Evolutionary conservation across 495 filamentous ascomycete genomes (phyloP), one percentile per base, ranked within the genome.

Genomic region (Paragyromitra xinjiangensis): DNA sequence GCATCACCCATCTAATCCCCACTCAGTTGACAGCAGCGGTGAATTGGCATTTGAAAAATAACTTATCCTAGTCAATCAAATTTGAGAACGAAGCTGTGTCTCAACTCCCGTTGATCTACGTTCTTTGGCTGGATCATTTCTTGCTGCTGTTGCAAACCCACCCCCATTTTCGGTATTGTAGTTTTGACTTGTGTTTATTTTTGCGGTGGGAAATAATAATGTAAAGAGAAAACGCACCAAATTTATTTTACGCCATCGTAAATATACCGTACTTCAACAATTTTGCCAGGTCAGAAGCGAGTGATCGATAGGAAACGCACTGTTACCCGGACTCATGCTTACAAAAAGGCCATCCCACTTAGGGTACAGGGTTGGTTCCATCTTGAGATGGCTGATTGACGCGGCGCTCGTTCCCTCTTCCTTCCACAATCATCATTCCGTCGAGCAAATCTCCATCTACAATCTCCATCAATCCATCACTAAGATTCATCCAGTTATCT

Each of bases 381-480:
- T 55, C 44, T 72, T 66, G 58, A 55, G 44, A 51, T 69, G 71
- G 16, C 48, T 72, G 74, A 77, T 77, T 73, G 53, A 65, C 56
- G 59, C 75, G 62, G 61, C 40, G 53, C 37, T 64, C 48, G 48
- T 78, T 64, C 61, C 59, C 65, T 78, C 58, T 34, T 70, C 64
- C 64, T 64, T 34, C 69, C 75, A 65, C 75, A 63, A 78, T 73
- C 74, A 61, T 61, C 77, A 66, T 70, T 62, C 71, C 40, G 42
- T 75, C 45, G 39, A 45, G 61, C 34, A 59, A 42, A 66, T 73
- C 55, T 48, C 61, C 53, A 79, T 79, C 75, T 14, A 61, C 63
- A 22, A 40, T 58, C 53, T 78, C 37, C 77, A 79, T 79, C 77
- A 78, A 66, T 78, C 74, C 50, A 67, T 63, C 75, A 78, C 55